Conservation (phyloP, 148 eudicot genomes). For the Rhododendron henanense region DNA sequence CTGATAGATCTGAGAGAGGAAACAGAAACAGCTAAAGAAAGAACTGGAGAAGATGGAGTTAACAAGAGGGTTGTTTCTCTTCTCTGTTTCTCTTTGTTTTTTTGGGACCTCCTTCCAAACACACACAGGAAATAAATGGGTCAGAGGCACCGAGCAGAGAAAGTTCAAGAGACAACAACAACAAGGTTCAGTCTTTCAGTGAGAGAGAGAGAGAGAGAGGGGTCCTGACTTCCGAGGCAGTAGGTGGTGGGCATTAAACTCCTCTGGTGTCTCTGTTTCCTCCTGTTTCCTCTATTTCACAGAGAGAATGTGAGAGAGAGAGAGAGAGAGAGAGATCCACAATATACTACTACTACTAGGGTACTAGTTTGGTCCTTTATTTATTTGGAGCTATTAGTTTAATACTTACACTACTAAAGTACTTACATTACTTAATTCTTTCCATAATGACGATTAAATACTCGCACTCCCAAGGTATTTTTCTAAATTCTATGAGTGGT, state of each 20-base stretch:
- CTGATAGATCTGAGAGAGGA: conserved; percentile 37
- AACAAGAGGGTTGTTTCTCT: background rate
- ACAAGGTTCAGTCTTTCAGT: conserved; percentile 14
- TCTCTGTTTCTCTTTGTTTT: background rate
- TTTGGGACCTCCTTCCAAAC: background rate
- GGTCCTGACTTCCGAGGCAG: conserved; percentile 19
- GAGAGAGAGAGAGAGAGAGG: conserved; percentile 11
- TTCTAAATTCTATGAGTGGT: no score
- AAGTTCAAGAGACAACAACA: conserved; percentile 3
- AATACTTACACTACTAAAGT: background rate
- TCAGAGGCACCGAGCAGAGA: conserved; percentile 12
- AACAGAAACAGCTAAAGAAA: conserved; percentile 3
- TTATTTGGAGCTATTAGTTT: conserved; percentile 11
- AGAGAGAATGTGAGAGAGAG: conserved; percentile 5
- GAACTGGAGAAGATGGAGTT: background rate
- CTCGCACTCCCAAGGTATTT: background rate
- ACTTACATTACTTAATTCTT: background rate
- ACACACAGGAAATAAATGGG: conserved; percentile 16
- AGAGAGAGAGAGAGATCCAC: conserved; percentile 7
- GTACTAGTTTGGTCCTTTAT: conserved; percentile 19
- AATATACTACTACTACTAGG: background rate
- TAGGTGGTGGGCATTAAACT: conserved; percentile 60
- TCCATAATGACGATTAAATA: background rate
- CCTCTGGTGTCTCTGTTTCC: conserved; percentile 20
- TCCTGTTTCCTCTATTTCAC: conserved; percentile 63